Evolutionary conservation across 441 rosid genomes (phyloP).

Genomic region (Capsella rubella): DNA sequence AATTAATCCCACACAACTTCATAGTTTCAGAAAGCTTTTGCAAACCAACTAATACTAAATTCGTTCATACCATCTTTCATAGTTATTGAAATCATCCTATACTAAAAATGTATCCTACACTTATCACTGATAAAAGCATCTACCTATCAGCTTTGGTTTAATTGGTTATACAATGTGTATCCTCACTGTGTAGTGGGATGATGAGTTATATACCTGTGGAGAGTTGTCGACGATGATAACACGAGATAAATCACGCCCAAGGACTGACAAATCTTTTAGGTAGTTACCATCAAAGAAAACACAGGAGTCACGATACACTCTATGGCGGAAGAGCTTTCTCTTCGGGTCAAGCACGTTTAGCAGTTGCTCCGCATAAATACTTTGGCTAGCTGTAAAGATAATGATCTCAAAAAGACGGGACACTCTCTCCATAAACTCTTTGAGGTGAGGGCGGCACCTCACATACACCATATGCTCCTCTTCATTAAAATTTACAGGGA

Average conservation of each 20-base stretch:
- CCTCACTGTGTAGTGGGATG: background rate
- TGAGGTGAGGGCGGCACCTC: slow-evolving; percentile 91
- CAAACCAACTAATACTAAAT: background rate
- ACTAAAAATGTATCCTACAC: background rate
- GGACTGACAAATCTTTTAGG: slow-evolving; percentile 91
- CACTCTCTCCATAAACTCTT: slow-evolving; percentile 91
- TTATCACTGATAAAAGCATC: background rate
- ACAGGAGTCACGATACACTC: slow-evolving; percentile 94
- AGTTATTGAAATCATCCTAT: background rate
- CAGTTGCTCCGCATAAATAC: slow-evolving; percentile 96
- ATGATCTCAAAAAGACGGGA: slow-evolving; percentile 86
- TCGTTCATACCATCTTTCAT: background rate
- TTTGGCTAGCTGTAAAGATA: slow-evolving; percentile 99
- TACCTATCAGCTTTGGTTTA: background rate
- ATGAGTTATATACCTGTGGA: slow-evolving; percentile 71
- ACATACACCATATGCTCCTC: slow-evolving; percentile 91
- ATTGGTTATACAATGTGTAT: background rate
- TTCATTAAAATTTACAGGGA: slow-evolving; percentile 84
- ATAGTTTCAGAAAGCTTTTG: slow-evolving; percentile 2
- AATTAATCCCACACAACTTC: slow-evolving; percentile 7
- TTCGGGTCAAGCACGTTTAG: slow-evolving; percentile 96
- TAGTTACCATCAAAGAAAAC: slow-evolving; percentile 94
- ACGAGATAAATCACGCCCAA: slow-evolving; percentile 92
- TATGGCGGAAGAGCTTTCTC: slow-evolving; percentile 90
- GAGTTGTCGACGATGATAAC: slow-evolving; percentile 93